phyloP scores from a whole-genome alignment of 352 stramenopile species.

The Globisporangium cylindrosporum region DNA sequence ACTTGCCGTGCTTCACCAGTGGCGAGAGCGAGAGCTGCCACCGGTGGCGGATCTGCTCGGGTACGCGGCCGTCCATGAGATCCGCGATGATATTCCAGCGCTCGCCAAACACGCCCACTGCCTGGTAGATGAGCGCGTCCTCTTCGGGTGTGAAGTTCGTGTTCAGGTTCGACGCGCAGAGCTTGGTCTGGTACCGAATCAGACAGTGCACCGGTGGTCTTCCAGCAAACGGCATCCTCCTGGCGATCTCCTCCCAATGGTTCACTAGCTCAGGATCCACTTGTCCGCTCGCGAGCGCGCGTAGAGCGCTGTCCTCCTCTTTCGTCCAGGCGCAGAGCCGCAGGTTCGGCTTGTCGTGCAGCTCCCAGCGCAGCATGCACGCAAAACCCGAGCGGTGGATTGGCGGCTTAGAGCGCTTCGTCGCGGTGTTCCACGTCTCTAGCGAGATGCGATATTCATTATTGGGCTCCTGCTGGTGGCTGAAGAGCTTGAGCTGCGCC shows the following conservation, averaged over 20 bases:
- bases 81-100: slow-evolving; percentile 79
- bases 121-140: slow-evolving; percentile 45
- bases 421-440: slow-evolving; percentile 45
- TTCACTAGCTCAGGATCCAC: slow-evolving; percentile 41
- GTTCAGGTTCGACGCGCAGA: slow-evolving; percentile 40
- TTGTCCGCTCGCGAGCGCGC: slow-evolving; percentile 37
- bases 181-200: slow-evolving; percentile 50
- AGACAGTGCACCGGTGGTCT: slow-evolving; percentile 54
- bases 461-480: slow-evolving; percentile 5
- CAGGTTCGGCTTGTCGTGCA: slow-evolving; percentile 57
- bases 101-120: slow-evolving; percentile 67
- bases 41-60: slow-evolving; percentile 73
- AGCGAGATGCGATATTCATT: slow-evolving; percentile 27
- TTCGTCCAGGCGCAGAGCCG: slow-evolving; percentile 57
- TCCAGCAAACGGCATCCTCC: slow-evolving; percentile 39
- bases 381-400: slow-evolving; percentile 65
- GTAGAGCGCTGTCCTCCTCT: slow-evolving; percentile 40
- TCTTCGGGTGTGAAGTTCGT: slow-evolving; percentile 48
- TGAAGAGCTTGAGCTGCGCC: slow-evolving; percentile 23
- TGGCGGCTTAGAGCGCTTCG: slow-evolving; percentile 25
- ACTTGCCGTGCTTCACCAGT: slow-evolving; percentile 64
- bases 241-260: slow-evolving; percentile 47
- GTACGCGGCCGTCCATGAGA: slow-evolving; percentile 64
- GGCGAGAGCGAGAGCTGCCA: slow-evolving; percentile 70
- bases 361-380: slow-evolving; percentile 72